phyloP scores from a whole-genome alignment of 2,329 filamentous ascomycete species.

The Herpotrichia juniperi region DNA sequence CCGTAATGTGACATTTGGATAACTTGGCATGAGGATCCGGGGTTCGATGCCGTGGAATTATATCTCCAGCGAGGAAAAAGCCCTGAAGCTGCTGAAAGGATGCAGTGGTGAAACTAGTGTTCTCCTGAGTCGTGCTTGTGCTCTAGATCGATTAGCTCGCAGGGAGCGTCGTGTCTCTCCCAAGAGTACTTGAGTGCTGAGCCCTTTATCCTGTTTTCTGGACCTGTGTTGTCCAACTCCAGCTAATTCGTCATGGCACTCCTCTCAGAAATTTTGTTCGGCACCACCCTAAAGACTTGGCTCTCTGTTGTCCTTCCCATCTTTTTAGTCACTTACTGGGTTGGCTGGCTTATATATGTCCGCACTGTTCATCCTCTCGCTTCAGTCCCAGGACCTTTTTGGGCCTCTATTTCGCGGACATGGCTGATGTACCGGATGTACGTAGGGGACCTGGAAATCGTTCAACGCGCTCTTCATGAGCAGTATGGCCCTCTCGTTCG shows the following conservation, averaged over 20 bases:
- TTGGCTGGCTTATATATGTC: conserved; percentile 18
- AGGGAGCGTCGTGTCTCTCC: background rate
- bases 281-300: background rate
- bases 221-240: background rate
- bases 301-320: background rate
- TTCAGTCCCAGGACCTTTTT: conserved; percentile 20
- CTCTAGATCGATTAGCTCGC: background rate
- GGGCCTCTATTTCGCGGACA: conserved; percentile 19
- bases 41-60: background rate
- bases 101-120: background rate
- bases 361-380: conserved; percentile 20
- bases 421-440: conserved; percentile 23
- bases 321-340: conserved; percentile 18
- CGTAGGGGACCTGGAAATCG: conserved; percentile 12
- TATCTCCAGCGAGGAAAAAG: no score
- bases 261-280: background rate
- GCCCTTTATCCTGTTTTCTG: background rate
- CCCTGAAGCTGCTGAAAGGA: background rate
- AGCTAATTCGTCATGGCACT: background rate
- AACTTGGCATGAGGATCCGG: background rate
- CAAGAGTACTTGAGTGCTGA: background rate
- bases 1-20: background rate
- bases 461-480: conserved; percentile 13
- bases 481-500: conserved; percentile 19
- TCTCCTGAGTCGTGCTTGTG: background rate